Base-by-base conservation (phyloP, 2,329 filamentous ascomycete genomes). In the Colletotrichum noveboracense region DNA sequence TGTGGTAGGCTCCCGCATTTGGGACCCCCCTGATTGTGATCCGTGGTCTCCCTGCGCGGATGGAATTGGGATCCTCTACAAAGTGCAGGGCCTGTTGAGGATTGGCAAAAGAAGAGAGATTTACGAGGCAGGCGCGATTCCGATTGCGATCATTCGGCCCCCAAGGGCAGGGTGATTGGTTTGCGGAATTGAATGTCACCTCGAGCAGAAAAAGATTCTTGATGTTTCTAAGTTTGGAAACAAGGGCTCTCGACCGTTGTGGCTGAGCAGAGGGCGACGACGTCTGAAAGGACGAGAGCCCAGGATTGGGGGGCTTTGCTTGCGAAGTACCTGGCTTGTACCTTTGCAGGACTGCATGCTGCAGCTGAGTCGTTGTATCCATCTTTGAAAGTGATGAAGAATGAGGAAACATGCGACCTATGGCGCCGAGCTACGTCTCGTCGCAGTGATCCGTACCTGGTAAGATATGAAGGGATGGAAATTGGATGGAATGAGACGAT, bases 151-250 rank as follows among this genome's bases (percentile, higher is more conserved):
- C 26, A 38, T n/a, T 52, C 14, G 38, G 67, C 56, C 56, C 34
- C 56, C 55, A 62, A 52, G 26, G 21, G 7, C 21, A 43, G 12
- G 16, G 24, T 28, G 55, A 36, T 28, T 34, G 30, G 14, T 21
- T 30, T 26, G 38, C 28, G 48, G 65, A 48, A 56, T 55, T 56
- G n/a, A 67, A 67, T 60, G 52, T 61, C 66, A 61, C 66, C 21
- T 28, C 38, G 28, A 26, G 21, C 28, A 14, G 34, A 21, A 16
- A 16, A 61, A 30, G 38, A 60, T 52, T 61, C 66, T 43, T 36
- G 66, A 43, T 69, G 66, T 68, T 69, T 69, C 66, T 56, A 69
- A 69, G 60, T 56, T 60, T 61, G 60, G 66, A 43, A 69, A 61
- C 34, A 61, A 16, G 26, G 18, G 28, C 48, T 56, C 66, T 43